Evolutionary conservation across 306 rosid genomes (phyloP).

Genomic region (Gastrolobium villosum): DNA sequence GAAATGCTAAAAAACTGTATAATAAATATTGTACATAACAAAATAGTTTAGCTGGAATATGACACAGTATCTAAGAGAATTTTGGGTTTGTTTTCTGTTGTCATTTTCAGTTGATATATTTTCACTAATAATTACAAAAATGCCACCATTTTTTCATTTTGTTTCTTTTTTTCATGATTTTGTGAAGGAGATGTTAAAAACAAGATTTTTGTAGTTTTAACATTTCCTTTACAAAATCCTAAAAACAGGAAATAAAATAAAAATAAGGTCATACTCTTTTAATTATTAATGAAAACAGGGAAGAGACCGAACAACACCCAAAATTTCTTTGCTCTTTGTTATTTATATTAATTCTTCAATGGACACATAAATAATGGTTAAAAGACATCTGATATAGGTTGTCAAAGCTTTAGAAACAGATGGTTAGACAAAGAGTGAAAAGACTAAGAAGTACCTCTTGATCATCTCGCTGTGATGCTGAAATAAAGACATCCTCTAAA

Average conservation of each 20-base stretch:
- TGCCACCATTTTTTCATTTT: too few relatives aligned
- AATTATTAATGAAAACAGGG: too few relatives aligned
- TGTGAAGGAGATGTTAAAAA: too few relatives aligned
- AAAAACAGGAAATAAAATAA: too few relatives aligned
- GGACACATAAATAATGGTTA: constrained; percentile 8
- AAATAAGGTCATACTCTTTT: too few relatives aligned
- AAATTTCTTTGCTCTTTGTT: constrained; percentile 8
- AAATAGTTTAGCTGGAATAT: constrained; percentile 26
- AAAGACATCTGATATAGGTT: constrained; percentile 13
- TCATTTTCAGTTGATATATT: too few relatives aligned
- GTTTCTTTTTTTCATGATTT: too few relatives aligned
- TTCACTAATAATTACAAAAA: too few relatives aligned
- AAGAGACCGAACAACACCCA: too few relatives aligned
- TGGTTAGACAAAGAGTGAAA: constrained; percentile 5
- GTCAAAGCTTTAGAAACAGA: constrained; percentile 26
- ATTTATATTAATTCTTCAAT: constrained; percentile 23
- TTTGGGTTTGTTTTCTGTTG: too few relatives aligned
- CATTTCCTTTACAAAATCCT: too few relatives aligned
- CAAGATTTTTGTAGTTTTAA: too few relatives aligned
- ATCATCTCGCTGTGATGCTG: constrained; percentile 89
- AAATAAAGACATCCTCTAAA: constrained; percentile 83
- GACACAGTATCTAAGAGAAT: background rate
- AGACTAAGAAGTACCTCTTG: constrained; percentile 70
- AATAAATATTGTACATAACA: constrained; percentile 22
- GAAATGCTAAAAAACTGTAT: constrained; percentile 38